These are phyloP conservation scores for Pleurotus citrinopileatus DNA, from an alignment of 768 basidiomycete species.

Conservation along the genomic window DNA sequence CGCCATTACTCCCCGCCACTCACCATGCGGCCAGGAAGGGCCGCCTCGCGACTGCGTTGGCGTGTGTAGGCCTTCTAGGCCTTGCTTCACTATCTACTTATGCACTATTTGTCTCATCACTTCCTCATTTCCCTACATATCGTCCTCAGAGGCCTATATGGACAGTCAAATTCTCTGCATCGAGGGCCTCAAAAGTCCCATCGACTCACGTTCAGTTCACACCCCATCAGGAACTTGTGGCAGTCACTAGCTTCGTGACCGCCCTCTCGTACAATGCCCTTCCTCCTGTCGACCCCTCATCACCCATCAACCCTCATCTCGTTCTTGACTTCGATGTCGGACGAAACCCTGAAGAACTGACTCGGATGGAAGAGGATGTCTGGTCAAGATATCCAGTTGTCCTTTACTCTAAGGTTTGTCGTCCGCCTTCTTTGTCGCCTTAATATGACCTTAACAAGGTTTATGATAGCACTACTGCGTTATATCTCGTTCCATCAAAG, in stretches of 20 bases:
- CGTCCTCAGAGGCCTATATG: not conserved
- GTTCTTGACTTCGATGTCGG: slow-evolving; percentile 80
- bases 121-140: not conserved
- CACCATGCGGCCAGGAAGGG: too few species aligned
- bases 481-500: slow-evolving; percentile 36
- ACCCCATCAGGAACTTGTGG: slow-evolving; percentile 64
- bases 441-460: not conserved
- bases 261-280: slow-evolving; percentile 42
- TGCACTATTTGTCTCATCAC: slow-evolving; percentile 44
- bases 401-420: slow-evolving; percentile 65
- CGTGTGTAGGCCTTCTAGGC: slow-evolving; percentile 37
- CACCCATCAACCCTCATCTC: slow-evolving; percentile 35
- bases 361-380: slow-evolving; percentile 56
- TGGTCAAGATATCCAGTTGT: slow-evolving; percentile 76
- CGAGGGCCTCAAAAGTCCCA: not conserved
- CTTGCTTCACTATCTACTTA: slow-evolving; percentile 52
- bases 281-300: not conserved
- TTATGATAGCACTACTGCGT: not conserved
- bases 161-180: not conserved
- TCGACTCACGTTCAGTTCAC: slow-evolving; percentile 37
- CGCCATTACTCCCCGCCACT: not conserved
- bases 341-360: slow-evolving; percentile 59
- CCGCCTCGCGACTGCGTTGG: not conserved
- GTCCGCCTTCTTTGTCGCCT: not conserved
- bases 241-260: slow-evolving; percentile 68